Conservation (phyloP, 805 yeast genomes). For the Debaryomyces tyrocola region DNA sequence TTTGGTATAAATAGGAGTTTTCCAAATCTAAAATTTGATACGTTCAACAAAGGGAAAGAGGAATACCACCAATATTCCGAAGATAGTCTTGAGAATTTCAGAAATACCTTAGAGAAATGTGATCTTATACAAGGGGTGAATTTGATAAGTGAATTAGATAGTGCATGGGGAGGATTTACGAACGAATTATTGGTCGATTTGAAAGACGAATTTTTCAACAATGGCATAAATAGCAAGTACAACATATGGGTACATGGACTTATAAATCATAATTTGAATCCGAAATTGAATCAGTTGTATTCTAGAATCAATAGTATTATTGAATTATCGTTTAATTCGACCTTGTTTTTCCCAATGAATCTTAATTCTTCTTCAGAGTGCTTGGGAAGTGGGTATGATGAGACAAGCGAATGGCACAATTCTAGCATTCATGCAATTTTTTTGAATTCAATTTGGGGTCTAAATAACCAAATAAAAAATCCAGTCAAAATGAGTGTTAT, state of each 20-base stretch:
- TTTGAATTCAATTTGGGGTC: conserved; percentile 40
- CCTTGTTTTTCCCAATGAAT: conserved; percentile 58
- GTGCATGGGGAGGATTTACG: conserved; percentile 84
- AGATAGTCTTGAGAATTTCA: conserved; percentile 51
- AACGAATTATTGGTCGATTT: conserved; percentile 50
- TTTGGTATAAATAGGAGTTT: conserved; percentile 27
- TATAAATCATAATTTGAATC: conserved; percentile 6
- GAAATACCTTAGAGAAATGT: conserved; percentile 69
- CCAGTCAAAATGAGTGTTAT: conserved; percentile 44
- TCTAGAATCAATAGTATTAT: conserved; percentile 48
- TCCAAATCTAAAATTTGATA: conserved; percentile 42
- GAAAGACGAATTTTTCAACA: conserved; percentile 65
- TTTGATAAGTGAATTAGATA: conserved; percentile 66
- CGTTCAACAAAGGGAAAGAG: conserved; percentile 55
- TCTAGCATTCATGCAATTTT: conserved; percentile 18
- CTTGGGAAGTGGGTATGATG: conserved; percentile 5
- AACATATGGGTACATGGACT: conserved; percentile 38
- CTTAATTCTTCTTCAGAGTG: conserved; percentile 11
- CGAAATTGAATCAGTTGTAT: conserved; percentile 9
- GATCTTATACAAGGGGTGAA: conserved; percentile 75
- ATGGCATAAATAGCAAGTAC: conserved; percentile 33
- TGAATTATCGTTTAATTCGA: conserved; percentile 46
- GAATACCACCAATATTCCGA: conserved; percentile 48
- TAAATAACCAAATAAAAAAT: conserved; percentile 31
- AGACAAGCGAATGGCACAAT: conserved; percentile 20